Percentiles rank a stretch among this genome's conserved stretches.
Evolutionary conservation across 1,284 basidiomycete genomes (phyloP).

Genomic region (Coniferiporia weirii): DNA sequence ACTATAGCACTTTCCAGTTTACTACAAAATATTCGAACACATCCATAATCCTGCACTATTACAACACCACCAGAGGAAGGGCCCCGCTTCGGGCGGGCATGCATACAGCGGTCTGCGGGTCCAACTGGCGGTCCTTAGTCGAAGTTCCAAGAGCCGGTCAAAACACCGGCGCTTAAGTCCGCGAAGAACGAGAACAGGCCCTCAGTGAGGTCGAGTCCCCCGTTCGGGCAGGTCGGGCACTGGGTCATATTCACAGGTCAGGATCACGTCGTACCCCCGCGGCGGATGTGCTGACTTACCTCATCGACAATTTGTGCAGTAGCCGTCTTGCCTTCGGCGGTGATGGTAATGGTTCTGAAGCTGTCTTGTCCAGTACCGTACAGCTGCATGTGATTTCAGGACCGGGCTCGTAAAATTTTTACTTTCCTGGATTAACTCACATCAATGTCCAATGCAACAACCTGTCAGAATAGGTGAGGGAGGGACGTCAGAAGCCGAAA

Average conservation of each 20-base stretch:
- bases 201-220: conserved; percentile 70
- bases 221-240: not conserved
- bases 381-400: conserved; percentile 8
- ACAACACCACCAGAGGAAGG: no score
- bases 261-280: not conserved
- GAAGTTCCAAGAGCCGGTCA: conserved; percentile 55
- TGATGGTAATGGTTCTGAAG: conserved; percentile 17
- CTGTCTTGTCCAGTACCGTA: conserved; percentile 20
- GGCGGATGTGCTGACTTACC: conserved; percentile 3
- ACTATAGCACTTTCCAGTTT: no score
- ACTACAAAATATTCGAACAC: no score
- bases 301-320: conserved; percentile 20
- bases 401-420: not conserved
- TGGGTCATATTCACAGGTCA: not conserved
- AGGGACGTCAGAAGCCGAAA: not conserved
- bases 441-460: conserved; percentile 17
- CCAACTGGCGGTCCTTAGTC: conserved; percentile 12
- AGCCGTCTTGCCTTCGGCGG: conserved; percentile 18
- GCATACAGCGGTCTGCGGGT: no score
- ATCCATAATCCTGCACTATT: no score
- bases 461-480: conserved; percentile 1
- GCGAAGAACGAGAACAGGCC: conserved; percentile 68
- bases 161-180: conserved; percentile 39
- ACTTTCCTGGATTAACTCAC: not conserved
- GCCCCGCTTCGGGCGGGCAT: no score